Evolutionary conservation across 352 stramenopile genomes (phyloP), one percentile per base, ranked within the genome.

Genomic region (Phytophthora cactorum): DNA sequence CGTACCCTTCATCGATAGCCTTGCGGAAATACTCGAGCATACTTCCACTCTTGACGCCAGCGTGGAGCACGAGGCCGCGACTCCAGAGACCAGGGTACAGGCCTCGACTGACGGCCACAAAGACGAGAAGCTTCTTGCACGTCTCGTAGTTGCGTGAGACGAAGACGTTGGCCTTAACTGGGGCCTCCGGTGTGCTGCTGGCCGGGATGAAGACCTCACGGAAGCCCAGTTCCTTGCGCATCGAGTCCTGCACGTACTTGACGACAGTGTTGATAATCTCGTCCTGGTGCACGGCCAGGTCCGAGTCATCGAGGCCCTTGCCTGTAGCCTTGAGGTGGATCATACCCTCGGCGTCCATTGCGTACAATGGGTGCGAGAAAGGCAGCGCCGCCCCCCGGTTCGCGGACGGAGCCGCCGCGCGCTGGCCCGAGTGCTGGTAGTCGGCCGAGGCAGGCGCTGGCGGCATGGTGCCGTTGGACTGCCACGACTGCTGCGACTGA

Each of bases 1-100:
- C 90, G 57, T 95, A 95, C 3, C 84, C 86, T 58, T 94, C 82
- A 55, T 92, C 84, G 1, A 95, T 81, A 4, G 90, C 90, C 67
- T 94, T 93, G 66, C 88, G 84, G 59, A 97, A 96, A 67, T 96
- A 96, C 50, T 90, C 83, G 57, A 97, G 75, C 90, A 97, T 97
- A 17, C 86, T 93, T 9, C 89, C 89, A 15, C 82, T 88, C 65
- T 95, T 88, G 54, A 97, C 79, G n/a, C 90, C 90, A 9, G 86
- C 88, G 51, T 96, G 88, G 36, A 97, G 75, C 44, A 96, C 82
- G 5, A 97, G 66, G 0, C 86, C 88, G 2, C 90, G 88, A 41
- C 87, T 96, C 90, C 90, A 97, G 11, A 97, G 63, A 2, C 90
- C 90, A 1, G 90, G 90, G 41, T 89, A 94, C 8, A 95, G 74